phyloP scores from a whole-genome alignment of 2,329 filamentous ascomycete genomes.

The Graphilbum sp. region DNA sequence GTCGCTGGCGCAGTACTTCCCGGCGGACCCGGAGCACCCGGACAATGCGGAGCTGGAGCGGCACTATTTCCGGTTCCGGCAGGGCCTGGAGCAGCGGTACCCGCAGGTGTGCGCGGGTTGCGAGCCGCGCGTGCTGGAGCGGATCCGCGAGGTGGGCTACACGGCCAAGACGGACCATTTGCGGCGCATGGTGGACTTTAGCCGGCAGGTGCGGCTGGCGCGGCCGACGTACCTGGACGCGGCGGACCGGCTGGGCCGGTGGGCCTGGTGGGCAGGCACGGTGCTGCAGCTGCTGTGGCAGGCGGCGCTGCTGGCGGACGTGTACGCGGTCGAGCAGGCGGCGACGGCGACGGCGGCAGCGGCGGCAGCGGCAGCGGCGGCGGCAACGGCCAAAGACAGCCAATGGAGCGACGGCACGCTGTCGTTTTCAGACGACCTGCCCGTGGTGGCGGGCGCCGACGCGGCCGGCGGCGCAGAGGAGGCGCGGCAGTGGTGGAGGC shows the following conservation, averaged over 20 bases:
- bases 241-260: slow-evolving; percentile 24
- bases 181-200: slow-evolving; percentile 56
- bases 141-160: slow-evolving; percentile 58
- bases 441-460: no score
- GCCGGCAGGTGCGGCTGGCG: slow-evolving; percentile 26
- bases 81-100: slow-evolving; percentile 63
- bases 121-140: slow-evolving; percentile 53
- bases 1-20: slow-evolving; percentile 65
- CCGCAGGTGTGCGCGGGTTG: slow-evolving; percentile 78
- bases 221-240: slow-evolving; percentile 24
- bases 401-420: slow-evolving; percentile 8
- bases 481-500: background rate
- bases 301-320: slow-evolving; percentile 1
- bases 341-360: no score
- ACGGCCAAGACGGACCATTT: slow-evolving; percentile 72
- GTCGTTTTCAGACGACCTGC: background rate
- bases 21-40: slow-evolving; percentile 45
- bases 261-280: slow-evolving; percentile 32
- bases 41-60: slow-evolving; percentile 53
- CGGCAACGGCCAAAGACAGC: no score
- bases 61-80: slow-evolving; percentile 53
- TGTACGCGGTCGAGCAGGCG: background rate
- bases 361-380: background rate
- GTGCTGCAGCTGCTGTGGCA: slow-evolving; percentile 35
- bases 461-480: no score